Conservation (phyloP, 129 eudicot genomes). For the Helianthus tuberosus region DNA sequence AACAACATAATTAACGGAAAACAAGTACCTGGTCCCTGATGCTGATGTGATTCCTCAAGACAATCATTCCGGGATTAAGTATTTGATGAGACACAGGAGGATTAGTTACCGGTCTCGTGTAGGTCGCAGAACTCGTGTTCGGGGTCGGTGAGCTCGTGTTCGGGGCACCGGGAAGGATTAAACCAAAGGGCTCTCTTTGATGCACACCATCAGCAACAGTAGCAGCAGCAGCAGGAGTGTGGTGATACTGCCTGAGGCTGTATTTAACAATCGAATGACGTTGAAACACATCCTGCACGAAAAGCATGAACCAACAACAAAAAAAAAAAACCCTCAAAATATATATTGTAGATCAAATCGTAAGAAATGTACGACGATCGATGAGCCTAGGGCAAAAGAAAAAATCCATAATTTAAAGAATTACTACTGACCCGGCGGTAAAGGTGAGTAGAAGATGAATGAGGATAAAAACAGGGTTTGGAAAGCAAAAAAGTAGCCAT, state of each 20-base stretch:
- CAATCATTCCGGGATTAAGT: conserved; percentile 61
- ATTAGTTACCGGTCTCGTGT: neutral
- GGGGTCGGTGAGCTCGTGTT: neutral
- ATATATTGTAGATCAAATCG: no score
- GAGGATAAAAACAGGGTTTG: no score
- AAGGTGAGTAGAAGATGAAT: no score
- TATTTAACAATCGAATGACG: neutral
- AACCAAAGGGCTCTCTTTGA: conserved; percentile 39
- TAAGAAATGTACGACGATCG: no score
- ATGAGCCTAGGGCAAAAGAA: no score
- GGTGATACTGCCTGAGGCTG: neutral
- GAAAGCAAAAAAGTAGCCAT: no score
- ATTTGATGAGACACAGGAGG: conserved; percentile 22
- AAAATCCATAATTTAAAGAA: no score
- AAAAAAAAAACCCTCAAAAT: no score
- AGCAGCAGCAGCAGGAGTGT: neutral
- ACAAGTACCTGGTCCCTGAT: conserved; percentile 49
- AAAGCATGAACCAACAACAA: neutral
- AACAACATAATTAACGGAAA: neutral
- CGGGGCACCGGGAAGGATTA: conserved; percentile 18
- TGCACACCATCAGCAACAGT: neutral
- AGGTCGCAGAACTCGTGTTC: neutral
- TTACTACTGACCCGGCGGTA: no score
- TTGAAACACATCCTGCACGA: neutral
- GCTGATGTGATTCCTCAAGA: conserved; percentile 44